Base-by-base conservation (phyloP, 192 early-diverging fungal species). In the Coemansia sp. region DNA sequence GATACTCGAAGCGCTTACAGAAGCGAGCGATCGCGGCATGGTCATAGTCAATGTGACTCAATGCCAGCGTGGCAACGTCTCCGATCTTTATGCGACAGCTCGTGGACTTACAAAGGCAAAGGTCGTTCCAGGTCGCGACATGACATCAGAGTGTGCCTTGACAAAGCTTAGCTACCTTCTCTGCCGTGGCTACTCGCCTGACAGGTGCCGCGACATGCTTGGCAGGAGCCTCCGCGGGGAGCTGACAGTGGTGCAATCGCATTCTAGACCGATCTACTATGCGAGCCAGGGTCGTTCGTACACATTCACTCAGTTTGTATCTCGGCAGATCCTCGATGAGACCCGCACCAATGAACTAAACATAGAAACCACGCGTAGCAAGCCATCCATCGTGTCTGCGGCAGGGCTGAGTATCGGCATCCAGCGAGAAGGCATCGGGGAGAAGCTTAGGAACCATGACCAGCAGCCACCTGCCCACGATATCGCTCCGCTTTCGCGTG, bases 1-100 rank as follows among this genome's bases (percentile, higher is more conserved):
- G 55, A 81, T 98, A 52, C 74, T 99, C n/a, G 77, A 74, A 20
- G 91, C 90, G 2, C 75, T 99, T 6, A 79, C 85, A 33, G 91
- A 94, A 41, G 97, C 95, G 8, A 88, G 89, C 73, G 91, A 89
- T 50, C 87, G 93, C 19, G 97, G 97, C 10, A 92, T 98, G 6
- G 91, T 98, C 11, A 93, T 99, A 67, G 94, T 99, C 56, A 99
- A 98, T 66, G 95, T 94, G 53, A 92, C 96, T 11, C 96, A 95
- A 75, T 94, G 90, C 61, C 68, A 65, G 30, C 68, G 76, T 6
- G 96, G 93, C 6, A 74, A 92, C 28, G 96, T 98, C 2, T 93
- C 92, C 0, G 95, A 95, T 68, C 57, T 86, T 2, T 98, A 98
- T 61, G 92, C 91, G 8, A 95, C 95, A 0, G 93, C 93, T 9